Conservation (phyloP, 1,284 basidiomycete genomes). For the Grifola frondosa region DNA sequence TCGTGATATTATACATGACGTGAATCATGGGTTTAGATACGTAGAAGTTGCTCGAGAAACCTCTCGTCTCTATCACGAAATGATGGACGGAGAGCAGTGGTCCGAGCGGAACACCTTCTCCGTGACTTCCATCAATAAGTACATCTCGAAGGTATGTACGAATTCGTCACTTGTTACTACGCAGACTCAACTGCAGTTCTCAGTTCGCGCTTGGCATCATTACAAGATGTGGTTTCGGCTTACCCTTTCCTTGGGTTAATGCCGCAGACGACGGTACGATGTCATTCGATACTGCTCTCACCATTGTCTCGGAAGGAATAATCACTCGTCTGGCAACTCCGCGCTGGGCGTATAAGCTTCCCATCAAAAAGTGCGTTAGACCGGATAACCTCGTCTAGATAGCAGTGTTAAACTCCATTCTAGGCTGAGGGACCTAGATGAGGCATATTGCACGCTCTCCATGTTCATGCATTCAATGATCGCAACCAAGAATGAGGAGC, state of each 20-base stretch:
- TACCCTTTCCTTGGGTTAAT: constrained; percentile 5
- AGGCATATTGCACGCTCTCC: constrained; percentile 4
- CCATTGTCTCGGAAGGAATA: not conserved
- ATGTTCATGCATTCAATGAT: constrained; percentile 11
- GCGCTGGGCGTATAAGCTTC: constrained; percentile 12
- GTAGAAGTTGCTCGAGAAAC: constrained; percentile 3
- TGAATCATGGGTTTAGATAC: not conserved
- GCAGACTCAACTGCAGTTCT: not conserved
- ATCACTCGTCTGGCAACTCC: constrained; percentile 5
- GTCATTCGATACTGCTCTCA: constrained; percentile 10
- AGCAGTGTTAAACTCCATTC: not conserved
- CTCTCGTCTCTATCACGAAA: constrained; percentile 6
- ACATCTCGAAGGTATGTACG: not conserved
- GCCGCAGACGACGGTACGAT: not conserved
- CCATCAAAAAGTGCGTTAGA: constrained; percentile 10
- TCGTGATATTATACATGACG: not conserved
- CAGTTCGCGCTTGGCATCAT: constrained; percentile 10
- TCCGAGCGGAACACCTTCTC: not conserved
- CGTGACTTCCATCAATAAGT: not conserved
- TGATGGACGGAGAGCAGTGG: constrained; percentile 9
- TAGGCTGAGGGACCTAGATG: constrained; percentile 7
- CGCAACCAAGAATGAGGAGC: constrained; percentile 8
- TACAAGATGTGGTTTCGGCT: constrained; percentile 6
- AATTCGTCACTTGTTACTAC: not conserved
- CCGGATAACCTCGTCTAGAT: not conserved